phyloP scores from a whole-genome alignment of 2,329 filamentous ascomycete genomes.

The Amylocarpus encephaloides region DNA sequence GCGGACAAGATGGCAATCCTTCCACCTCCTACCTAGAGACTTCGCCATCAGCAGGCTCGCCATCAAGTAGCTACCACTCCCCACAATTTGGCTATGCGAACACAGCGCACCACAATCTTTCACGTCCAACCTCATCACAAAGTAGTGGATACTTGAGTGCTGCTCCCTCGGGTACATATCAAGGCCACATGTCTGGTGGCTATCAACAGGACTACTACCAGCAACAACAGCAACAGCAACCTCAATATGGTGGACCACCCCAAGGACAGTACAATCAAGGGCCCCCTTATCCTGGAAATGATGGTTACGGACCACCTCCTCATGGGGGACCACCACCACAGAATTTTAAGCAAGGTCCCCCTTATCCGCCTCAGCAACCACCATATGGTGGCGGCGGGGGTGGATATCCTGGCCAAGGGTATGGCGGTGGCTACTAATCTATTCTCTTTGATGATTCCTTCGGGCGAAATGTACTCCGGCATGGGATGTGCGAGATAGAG shows the following conservation, averaged over 20 bases:
- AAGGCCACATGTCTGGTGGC: conserved; percentile 9
- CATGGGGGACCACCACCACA: neutral
- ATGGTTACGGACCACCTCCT: neutral
- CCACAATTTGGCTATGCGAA: conserved; percentile 27
- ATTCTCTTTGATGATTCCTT: neutral
- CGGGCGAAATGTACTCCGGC: neutral
- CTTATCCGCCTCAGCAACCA: conserved; percentile 11
- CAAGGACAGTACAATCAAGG: neutral
- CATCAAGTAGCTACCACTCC: conserved; percentile 19
- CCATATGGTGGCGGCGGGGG: conserved; percentile 7
- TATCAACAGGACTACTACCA: conserved; percentile 16
- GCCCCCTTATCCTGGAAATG: neutral
- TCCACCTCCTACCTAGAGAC: conserved; percentile 16
- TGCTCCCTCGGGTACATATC: conserved; percentile 16
- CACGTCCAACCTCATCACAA: conserved; percentile 19
- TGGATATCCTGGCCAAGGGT: conserved; percentile 4
- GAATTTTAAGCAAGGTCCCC: neutral
- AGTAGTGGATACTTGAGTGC: conserved; percentile 22
- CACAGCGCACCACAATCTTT: conserved; percentile 6
- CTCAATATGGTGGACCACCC: conserved; percentile 8
- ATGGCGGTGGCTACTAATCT: conserved; percentile 5
- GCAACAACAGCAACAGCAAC: conserved; percentile 10
- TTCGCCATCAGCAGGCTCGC: conserved; percentile 22
- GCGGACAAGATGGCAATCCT: conserved; percentile 40
- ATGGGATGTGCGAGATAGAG: neutral